Percentiles rank a stretch among this genome's conserved stretches.
Conservation (phyloP, 2,329 filamentous ascomycete genomes). For the Harringtonia aguacate region DNA sequence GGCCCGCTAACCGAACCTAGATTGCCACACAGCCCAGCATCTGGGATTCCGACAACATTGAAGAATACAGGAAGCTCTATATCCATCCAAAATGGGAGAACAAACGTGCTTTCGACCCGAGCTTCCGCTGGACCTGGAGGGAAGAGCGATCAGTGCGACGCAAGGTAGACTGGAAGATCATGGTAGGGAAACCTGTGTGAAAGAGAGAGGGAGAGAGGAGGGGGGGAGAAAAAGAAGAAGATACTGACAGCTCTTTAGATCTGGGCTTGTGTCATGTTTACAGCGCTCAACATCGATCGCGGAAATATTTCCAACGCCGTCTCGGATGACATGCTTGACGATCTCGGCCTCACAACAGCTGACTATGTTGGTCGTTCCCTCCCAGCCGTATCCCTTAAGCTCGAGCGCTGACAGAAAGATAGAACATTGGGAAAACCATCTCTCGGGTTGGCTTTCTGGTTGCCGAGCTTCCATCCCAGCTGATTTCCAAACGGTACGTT, state of each 20-base stretch:
- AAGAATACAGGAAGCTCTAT: not conserved
- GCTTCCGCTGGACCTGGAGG: not conserved
- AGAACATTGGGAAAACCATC: conserved; percentile 21
- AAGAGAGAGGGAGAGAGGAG: not conserved
- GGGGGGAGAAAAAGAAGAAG: not conserved
- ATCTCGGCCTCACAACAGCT: not conserved
- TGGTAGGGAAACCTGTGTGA: not conserved
- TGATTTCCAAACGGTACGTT: conserved; percentile 11
- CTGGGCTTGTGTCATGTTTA: not conserved
- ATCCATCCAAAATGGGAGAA: not conserved
- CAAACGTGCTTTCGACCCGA: not conserved
- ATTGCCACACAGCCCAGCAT: not conserved
- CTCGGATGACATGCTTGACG: not conserved
- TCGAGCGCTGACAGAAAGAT: not conserved
- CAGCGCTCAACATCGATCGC: not conserved
- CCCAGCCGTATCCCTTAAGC: not conserved
- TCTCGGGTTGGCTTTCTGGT: conserved; percentile 14
- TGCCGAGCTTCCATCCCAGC: conserved; percentile 3
- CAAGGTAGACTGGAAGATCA: not conserved
- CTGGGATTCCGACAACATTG: not conserved
- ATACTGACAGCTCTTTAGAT: not conserved
- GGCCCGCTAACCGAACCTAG: not conserved
- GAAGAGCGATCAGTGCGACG: not conserved
- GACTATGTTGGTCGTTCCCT: not conserved
- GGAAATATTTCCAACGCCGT: not conserved